These are phyloP conservation scores for Lathyrus oleraceus DNA, from an alignment of 306 rosid species.

Conservation along the genomic window DNA sequence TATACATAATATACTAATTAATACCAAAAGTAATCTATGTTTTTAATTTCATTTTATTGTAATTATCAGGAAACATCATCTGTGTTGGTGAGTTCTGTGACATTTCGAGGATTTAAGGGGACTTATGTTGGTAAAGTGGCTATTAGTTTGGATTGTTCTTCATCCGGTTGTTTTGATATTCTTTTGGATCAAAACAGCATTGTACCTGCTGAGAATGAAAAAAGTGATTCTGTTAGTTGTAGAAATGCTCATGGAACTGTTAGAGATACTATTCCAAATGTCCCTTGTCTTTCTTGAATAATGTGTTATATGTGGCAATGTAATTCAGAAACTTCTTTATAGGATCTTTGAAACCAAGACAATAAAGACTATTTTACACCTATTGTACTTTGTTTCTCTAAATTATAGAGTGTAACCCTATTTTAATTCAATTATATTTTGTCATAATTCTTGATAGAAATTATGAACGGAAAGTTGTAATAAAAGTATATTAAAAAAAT, in stretches of 20 bases:
- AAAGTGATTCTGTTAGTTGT: neutral
- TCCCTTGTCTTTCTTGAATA: neutral
- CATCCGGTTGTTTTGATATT: conserved; percentile 27
- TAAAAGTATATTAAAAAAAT: too few species aligned
- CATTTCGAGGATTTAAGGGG: conserved; percentile 35
- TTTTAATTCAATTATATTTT: too few species aligned
- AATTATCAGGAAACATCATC: neutral
- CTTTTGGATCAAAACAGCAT: conserved; percentile 22
- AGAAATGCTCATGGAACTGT: conserved; percentile 27
- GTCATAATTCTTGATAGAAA: too few species aligned
- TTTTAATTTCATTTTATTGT: neutral
- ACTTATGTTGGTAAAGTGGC: conserved; percentile 26
- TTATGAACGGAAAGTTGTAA: too few species aligned
- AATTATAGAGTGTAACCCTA: too few species aligned
- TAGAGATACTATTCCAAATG: neutral
- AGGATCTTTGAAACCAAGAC: too few species aligned
- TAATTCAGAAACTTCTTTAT: too few species aligned
- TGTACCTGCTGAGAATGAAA: neutral
- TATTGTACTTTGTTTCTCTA: too few species aligned
- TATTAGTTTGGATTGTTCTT: conserved; percentile 22
- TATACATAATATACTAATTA: neutral
- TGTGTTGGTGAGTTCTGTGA: conserved; percentile 37
- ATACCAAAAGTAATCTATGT: neutral
- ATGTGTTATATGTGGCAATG: neutral
- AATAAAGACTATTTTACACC: too few species aligned